Percentiles rank a stretch among this genome's conserved stretches.
phyloP scores from a whole-genome alignment of 306 rosid species.

The Carpinus fangiana region DNA sequence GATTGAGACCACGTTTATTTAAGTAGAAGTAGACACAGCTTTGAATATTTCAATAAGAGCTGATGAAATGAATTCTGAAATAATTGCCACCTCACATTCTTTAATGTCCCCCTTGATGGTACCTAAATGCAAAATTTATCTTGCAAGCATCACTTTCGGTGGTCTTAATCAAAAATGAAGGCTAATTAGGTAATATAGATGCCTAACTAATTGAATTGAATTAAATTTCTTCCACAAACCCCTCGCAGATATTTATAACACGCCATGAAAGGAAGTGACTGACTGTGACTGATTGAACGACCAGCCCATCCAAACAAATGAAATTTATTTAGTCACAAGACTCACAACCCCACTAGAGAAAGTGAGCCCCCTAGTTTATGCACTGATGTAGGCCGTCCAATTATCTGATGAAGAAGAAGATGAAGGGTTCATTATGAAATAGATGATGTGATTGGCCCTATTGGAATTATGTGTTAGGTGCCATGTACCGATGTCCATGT shows the following conservation, averaged over 20 bases:
- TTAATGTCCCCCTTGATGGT: too few relatives aligned
- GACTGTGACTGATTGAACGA: constrained; percentile 33
- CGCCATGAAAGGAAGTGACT: neutral
- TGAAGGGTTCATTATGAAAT: neutral
- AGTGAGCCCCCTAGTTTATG: constrained; percentile 3
- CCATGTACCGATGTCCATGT: neutral
- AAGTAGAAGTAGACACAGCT: too few relatives aligned
- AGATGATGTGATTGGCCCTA: constrained; percentile 20
- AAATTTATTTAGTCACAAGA: constrained; percentile 21
- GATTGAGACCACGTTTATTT: too few relatives aligned
- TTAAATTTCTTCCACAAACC: neutral
- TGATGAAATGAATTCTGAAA: too few relatives aligned
- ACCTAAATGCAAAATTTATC: too few relatives aligned
- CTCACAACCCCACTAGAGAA: constrained; percentile 29
- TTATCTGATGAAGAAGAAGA: neutral
- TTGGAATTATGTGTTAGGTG: constrained; percentile 13
- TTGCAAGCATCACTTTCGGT: too few relatives aligned
- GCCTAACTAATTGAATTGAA: neutral
- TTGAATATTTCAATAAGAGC: too few relatives aligned
- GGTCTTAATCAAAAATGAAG: too few relatives aligned
- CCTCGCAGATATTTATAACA: neutral
- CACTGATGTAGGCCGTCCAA: constrained; percentile 6
- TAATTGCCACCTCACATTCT: too few relatives aligned
- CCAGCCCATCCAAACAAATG: constrained; percentile 18
- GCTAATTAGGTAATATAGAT: neutral